Conservation (phyloP, 495 filamentous ascomycete species). For the Hypoxylon lenormandii region DNA sequence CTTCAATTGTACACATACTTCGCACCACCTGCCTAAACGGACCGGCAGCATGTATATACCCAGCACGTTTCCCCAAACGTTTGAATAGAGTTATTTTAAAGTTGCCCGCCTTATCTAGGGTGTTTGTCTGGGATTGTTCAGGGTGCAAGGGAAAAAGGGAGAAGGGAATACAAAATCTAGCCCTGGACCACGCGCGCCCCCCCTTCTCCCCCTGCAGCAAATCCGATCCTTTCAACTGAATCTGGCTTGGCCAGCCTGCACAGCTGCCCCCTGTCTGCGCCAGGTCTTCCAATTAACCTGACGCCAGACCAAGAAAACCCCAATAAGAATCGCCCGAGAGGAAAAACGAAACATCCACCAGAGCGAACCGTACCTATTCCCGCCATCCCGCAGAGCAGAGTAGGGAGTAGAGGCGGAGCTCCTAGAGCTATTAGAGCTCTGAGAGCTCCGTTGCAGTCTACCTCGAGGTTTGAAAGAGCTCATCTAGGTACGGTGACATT, state of each 20-base stretch:
- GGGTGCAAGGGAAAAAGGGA: too few relatives aligned
- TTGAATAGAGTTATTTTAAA: slow-evolving; percentile 47
- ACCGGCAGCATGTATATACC: slow-evolving; percentile 10
- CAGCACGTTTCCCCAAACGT: slow-evolving; percentile 4
- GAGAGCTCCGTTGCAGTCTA: too few relatives aligned
- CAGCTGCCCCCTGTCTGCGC: slow-evolving; percentile 14
- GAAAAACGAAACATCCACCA: slow-evolving; percentile 7
- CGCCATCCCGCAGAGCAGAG: background rate
- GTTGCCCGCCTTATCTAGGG: slow-evolving; percentile 16
- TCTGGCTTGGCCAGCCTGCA: slow-evolving; percentile 6
- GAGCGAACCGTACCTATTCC: background rate
- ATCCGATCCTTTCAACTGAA: slow-evolving; percentile 19
- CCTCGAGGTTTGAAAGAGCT: too few relatives aligned
- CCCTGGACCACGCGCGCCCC: background rate
- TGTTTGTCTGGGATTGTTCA: background rate
- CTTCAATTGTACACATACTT: too few relatives aligned
- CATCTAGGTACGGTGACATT: too few relatives aligned
- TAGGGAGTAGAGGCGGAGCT: background rate
- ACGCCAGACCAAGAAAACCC: slow-evolving; percentile 17
- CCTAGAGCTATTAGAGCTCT: too few relatives aligned
- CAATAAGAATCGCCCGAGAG: background rate
- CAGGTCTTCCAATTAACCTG: slow-evolving; percentile 31
- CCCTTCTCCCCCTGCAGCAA: slow-evolving; percentile 34
- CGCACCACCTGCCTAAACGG: slow-evolving; percentile 38
- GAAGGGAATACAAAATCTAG: background rate